phyloP scores from a whole-genome alignment of 192 early-diverging fungal species.

The Martensiomyces pterosporus region DNA sequence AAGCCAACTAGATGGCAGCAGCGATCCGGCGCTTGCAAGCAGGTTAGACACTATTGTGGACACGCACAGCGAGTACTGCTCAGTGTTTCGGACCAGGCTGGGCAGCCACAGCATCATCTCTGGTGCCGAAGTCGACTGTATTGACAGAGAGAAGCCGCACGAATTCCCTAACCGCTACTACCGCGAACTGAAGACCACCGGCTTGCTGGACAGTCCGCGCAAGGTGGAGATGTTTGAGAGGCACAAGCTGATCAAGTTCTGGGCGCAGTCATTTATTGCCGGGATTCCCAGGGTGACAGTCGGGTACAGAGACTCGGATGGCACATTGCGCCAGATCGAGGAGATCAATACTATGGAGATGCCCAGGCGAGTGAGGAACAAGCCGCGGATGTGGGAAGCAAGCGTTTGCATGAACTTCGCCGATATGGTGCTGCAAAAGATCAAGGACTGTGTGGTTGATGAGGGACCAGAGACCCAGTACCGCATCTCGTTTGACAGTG shows the following conservation, averaged over 20 bases:
- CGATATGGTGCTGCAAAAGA: slow-evolving; percentile 53
- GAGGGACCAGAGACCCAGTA: slow-evolving; percentile 36
- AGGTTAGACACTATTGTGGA: slow-evolving; percentile 52
- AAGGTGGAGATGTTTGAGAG: slow-evolving; percentile 65
- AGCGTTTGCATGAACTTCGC: slow-evolving; percentile 85
- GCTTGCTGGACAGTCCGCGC: slow-evolving; percentile 19
- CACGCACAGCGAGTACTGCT: slow-evolving; percentile 86
- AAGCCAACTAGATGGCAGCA: slow-evolving; percentile 8
- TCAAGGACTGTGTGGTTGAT: slow-evolving; percentile 15
- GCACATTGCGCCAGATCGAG: slow-evolving; percentile 50
- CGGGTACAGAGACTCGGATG: slow-evolving; percentile 80
- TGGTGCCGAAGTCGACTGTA: slow-evolving; percentile 93
- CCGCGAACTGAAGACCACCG: slow-evolving; percentile 81
- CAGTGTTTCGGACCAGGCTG: slow-evolving; percentile 75
- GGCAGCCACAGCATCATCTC: slow-evolving; percentile 67
- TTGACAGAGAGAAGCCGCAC: slow-evolving; percentile 48
- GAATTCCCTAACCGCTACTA: slow-evolving; percentile 62
- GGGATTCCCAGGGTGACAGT: slow-evolving; percentile 80
- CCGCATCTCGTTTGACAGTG: slow-evolving; percentile 27
- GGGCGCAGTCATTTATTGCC: slow-evolving; percentile 90
- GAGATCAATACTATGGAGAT: slow-evolving; percentile 75
- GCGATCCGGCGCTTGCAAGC: slow-evolving; percentile 3
- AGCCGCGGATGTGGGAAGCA: slow-evolving; percentile 71
- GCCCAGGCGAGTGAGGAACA: slow-evolving; percentile 69
- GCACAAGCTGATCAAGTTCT: slow-evolving; percentile 84